A percentile compares a stretch with the other conserved stretches of the same genome.
phyloP scores from a whole-genome alignment of 768 basidiomycete species.

The Brasilioporus rufonigricans region DNA sequence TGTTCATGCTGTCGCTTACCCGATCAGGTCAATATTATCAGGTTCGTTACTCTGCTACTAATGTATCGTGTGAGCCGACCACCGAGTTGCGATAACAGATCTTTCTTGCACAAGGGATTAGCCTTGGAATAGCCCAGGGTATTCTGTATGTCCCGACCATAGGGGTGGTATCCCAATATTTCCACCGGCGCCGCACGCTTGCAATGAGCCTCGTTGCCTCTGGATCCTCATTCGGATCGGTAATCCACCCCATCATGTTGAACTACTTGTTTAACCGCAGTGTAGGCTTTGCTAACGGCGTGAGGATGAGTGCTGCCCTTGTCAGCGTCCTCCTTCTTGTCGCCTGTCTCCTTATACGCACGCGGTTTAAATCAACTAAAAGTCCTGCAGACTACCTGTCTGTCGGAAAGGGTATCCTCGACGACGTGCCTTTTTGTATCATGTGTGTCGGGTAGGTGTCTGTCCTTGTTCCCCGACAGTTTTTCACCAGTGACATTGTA shows the following conservation, averaged over 20 bases:
- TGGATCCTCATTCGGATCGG: constrained; percentile 34
- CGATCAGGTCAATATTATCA: constrained; percentile 43
- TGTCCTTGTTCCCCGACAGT: neutral
- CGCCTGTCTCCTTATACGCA: constrained; percentile 34
- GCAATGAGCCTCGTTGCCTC: constrained; percentile 43
- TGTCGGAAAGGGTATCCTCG: constrained; percentile 14
- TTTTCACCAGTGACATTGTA: neutral
- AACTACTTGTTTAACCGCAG: constrained; percentile 22
- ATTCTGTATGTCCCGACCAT: constrained; percentile 45
- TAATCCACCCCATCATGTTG: constrained; percentile 31
- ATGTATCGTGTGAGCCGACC: neutral
- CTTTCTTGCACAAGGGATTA: constrained; percentile 49
- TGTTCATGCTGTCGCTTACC: constrained; percentile 46
- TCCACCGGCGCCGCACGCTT: constrained; percentile 37
- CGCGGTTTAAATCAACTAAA: constrained; percentile 38
- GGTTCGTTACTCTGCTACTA: constrained; percentile 23
- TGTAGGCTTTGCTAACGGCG: constrained; percentile 44
- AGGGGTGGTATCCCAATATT: constrained; percentile 46
- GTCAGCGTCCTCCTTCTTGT: constrained; percentile 35
- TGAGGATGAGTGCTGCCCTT: constrained; percentile 47
- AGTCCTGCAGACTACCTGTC: constrained; percentile 10
- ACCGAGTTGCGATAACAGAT: constrained; percentile 30
- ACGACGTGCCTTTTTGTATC: constrained; percentile 20
- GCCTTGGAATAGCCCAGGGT: constrained; percentile 45
- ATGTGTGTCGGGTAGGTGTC: constrained; percentile 21